phyloP scores from a whole-genome alignment of 2,329 filamentous ascomycete species.

The Cercospora zeina region DNA sequence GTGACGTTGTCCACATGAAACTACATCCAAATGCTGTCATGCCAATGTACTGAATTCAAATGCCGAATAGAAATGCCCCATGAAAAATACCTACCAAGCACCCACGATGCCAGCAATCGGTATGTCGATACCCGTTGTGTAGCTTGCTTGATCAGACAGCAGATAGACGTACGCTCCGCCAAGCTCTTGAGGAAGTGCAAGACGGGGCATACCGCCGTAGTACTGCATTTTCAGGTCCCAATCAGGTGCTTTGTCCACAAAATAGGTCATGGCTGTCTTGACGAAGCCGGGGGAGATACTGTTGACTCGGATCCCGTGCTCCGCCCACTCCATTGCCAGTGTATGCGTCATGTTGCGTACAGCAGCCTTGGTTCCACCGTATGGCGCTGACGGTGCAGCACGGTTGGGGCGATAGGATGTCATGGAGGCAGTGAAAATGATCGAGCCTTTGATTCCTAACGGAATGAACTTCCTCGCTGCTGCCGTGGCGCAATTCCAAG shows the following conservation, averaged over 20 bases:
- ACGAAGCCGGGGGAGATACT: constrained; percentile 40
- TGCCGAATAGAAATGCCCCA: not conserved
- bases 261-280: constrained; percentile 51
- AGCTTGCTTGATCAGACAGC: constrained; percentile 50
- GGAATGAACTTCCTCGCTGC: constrained; percentile 51
- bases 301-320: constrained; percentile 41
- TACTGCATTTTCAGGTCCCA: constrained; percentile 57
- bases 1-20: not conserved
- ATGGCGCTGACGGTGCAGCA: constrained; percentile 41
- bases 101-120: constrained; percentile 47
- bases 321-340: constrained; percentile 41
- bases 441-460: constrained; percentile 47
- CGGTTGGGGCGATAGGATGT: constrained; percentile 50
- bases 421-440: constrained; percentile 53
- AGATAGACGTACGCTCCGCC: constrained; percentile 54
- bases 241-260: constrained; percentile 51
- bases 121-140: constrained; percentile 54
- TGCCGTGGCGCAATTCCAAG: constrained; percentile 48
- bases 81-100: constrained; percentile 18
- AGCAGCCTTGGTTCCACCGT: constrained; percentile 48
- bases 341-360: constrained; percentile 48
- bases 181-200: constrained; percentile 55
- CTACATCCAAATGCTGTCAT: not conserved
- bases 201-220: constrained; percentile 55
- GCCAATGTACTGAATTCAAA: not conserved